Base-by-base conservation (phyloP, 257 asterid species). In the Gentiana dahurica region DNA sequence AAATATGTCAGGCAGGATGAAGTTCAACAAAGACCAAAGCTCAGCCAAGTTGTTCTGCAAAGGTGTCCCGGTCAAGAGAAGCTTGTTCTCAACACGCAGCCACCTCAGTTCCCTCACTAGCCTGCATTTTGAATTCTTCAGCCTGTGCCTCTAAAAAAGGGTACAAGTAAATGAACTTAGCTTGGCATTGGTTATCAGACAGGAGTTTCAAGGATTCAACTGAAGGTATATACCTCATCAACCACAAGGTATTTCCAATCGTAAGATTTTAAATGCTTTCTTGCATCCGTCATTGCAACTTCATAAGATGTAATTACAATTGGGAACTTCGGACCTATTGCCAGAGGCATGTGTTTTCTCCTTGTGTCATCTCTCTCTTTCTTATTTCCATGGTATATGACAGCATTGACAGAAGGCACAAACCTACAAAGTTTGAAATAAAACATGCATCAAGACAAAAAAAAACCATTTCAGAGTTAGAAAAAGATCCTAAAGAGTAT, bases 61-160 rank as follows among this genome's bases (percentile, higher is more conserved):
- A 56, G 99, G 99, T 62, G 99, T 92, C 73, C 99, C 99, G 54
- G 99, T 92, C 73, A 92, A 73, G 36, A 92, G 88, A 74, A 92
- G 95, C 79, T 83, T 89, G 73, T 92, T 92, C 77, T 92, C 97
- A 36, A 82, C 74, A 44, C 72, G 60, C 60, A 92, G 63, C 35
- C 45, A 62, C 70, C 77, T 88, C 67, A 88, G 75, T 67, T 82
- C 95, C 73, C 65, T 85, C 68, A 86, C 76, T 70, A 92, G 70
- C 72, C 80, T 81, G 82, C 99, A 85, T 58, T 88, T 64, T 0
- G 97, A 81, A 76, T 92, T 88, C 73, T 92, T 92, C 86, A 92
- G 68, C 65, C 99, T 76, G 72, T 92, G 99, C 7, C 99, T 97
- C 99, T 92, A 53, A 56, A 55, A 70, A 57, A 15, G 32, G 51